A percentile compares a stretch with the other conserved stretches of the same genome.
Evolutionary conservation across 805 yeast genomes (phyloP).

Genomic region (Nakazawaea molendinolei): DNA sequence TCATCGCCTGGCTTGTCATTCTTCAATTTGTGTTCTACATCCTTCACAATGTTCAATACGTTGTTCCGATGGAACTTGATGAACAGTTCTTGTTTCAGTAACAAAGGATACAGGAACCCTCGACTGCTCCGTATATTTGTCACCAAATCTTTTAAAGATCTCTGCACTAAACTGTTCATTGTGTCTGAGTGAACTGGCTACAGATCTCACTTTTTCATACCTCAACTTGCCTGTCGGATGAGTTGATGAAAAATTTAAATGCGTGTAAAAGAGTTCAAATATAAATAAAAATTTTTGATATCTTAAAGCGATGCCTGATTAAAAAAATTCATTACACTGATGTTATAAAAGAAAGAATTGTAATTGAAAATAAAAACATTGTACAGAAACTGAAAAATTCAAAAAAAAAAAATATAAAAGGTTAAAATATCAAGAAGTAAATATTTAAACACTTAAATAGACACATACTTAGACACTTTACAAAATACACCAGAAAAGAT

Average conservation of each 20-base stretch:
- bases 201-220: too few relatives aligned
- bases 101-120: neutral
- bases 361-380: too few relatives aligned
- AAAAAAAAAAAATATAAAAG: too few relatives aligned
- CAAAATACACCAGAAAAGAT: neutral
- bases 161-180: constrained; percentile 3
- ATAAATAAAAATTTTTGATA: too few relatives aligned
- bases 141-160: neutral
- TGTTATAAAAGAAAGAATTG: too few relatives aligned
- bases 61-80: neutral
- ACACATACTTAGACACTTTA: neutral
- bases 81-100: neutral
- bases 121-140: neutral
- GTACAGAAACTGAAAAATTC: too few relatives aligned
- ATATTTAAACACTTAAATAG: neutral
- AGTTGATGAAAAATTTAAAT: too few relatives aligned
- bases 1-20: neutral
- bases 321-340: too few relatives aligned
- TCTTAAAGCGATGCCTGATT: too few relatives aligned
- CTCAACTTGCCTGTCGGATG: too few relatives aligned
- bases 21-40: neutral
- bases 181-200: neutral
- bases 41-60: neutral
- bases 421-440: neutral
- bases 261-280: too few relatives aligned